These are phyloP conservation scores for Truncatella angustata DNA, from an alignment of 2,329 filamentous ascomycete genomes.

Conservation along the genomic window DNA sequence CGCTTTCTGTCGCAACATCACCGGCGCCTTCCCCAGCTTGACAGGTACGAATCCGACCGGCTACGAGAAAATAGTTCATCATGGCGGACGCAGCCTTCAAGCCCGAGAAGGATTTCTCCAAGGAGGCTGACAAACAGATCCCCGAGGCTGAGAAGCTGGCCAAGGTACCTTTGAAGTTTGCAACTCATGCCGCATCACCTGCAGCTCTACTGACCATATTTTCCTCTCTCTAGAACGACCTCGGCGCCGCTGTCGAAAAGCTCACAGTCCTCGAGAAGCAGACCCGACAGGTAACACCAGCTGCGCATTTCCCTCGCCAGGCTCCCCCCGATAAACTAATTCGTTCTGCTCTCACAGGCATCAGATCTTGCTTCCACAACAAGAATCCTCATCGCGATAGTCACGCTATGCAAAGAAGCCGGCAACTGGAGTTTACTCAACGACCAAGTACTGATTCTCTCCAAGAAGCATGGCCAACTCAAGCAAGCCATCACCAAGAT, in stretches of 20 bases:
- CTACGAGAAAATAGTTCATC: conserved; percentile 34
- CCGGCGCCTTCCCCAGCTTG: too few relatives aligned
- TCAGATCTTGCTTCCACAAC: conserved; percentile 96
- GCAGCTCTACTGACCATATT: conserved; percentile 25
- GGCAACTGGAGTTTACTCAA: conserved; percentile 94
- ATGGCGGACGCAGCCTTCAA: conserved; percentile 86
- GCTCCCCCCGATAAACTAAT: conserved; percentile 5
- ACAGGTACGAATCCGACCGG: too few relatives aligned
- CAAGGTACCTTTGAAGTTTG: conserved; percentile 54
- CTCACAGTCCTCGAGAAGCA: conserved; percentile 91
- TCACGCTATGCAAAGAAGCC: conserved; percentile 90
- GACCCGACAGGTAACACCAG: conserved; percentile 75
- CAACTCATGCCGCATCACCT: not conserved
- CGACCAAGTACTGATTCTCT: conserved; percentile 91
- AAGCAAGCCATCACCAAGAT: conserved; percentile 99
- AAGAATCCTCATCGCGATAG: conserved; percentile 80
- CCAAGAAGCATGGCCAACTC: conserved; percentile 99
- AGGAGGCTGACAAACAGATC: conserved; percentile 89
- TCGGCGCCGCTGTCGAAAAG: conserved; percentile 89
- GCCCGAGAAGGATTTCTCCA: conserved; percentile 98
- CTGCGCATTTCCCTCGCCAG: conserved; percentile 14
- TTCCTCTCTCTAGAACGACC: conserved; percentile 58
- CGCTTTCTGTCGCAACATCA: too few relatives aligned
- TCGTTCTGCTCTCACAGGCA: conserved; percentile 58
- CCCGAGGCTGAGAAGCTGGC: conserved; percentile 88